Evolutionary conservation across 2,329 filamentous ascomycete genomes (phyloP).

Genomic region (Nothophaeocryptopus gaeumannii): DNA sequence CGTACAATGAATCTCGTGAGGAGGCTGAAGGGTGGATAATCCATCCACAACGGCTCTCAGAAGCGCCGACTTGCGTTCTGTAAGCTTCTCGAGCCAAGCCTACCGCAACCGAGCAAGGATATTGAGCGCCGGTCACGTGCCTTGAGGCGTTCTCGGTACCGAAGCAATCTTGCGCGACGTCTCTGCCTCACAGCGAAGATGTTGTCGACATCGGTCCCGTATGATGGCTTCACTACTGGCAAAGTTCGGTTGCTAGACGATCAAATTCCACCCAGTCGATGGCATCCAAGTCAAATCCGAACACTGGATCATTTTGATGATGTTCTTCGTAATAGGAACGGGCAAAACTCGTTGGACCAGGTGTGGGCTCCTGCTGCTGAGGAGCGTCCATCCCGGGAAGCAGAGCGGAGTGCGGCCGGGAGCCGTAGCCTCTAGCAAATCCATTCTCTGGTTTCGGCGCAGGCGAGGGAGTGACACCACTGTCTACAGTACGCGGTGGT

Average conservation of each 20-base stretch:
- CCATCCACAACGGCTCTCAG: no score
- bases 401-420: constrained; percentile 6
- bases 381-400: constrained; percentile 15
- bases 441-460: constrained; percentile 6
- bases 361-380: not conserved
- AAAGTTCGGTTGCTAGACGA: constrained; percentile 26
- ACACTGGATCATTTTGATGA: constrained; percentile 14
- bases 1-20: no score
- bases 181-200: no score
- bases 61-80: no score
- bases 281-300: constrained; percentile 24
- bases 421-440: constrained; percentile 9
- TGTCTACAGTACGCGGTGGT: not conserved
- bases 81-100: no score
- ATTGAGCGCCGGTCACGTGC: no score
- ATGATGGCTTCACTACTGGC: constrained; percentile 15
- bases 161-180: not conserved
- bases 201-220: not conserved
- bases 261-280: constrained; percentile 31
- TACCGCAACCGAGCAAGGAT: no score
- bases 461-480: constrained; percentile 5
- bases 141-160: not conserved
- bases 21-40: no score
- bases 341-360: constrained; percentile 1
- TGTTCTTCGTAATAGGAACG: constrained; percentile 6